These are phyloP conservation scores for Kwoniella europaea DNA, from an alignment of 768 basidiomycete genomes.

Conservation along the genomic window DNA sequence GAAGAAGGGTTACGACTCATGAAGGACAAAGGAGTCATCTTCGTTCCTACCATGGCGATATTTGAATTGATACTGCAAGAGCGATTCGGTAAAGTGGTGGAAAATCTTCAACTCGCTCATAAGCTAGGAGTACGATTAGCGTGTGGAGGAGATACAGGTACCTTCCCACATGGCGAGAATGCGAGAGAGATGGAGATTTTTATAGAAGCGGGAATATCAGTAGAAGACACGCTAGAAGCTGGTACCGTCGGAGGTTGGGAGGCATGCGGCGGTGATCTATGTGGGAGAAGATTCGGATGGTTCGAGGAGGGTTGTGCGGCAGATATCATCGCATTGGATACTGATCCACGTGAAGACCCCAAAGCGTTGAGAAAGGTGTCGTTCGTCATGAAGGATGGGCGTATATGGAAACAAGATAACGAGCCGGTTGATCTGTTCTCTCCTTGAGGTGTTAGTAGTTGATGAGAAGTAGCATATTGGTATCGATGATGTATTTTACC, in stretches of 20 bases:
- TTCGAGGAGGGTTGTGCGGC: constrained; percentile 34
- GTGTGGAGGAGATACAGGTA: constrained; percentile 35
- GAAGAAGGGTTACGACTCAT: constrained; percentile 21
- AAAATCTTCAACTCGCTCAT: constrained; percentile 23
- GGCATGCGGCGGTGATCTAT: constrained; percentile 33
- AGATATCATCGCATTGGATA: constrained; percentile 30
- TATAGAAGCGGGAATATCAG: constrained; percentile 29
- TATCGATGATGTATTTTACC: too few relatives aligned
- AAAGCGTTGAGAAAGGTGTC: constrained; percentile 21
- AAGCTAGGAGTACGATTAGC: constrained; percentile 31
- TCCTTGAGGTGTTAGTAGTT: background rate
- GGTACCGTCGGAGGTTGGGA: constrained; percentile 35
- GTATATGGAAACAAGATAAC: constrained; percentile 26
- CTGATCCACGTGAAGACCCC: constrained; percentile 27
- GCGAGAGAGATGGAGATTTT: constrained; percentile 32
- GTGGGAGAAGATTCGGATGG: constrained; percentile 32
- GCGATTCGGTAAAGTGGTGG: constrained; percentile 4
- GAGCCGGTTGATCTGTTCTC: constrained; percentile 10
- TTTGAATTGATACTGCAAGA: constrained; percentile 15
- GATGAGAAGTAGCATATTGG: too few relatives aligned
- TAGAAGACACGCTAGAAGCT: constrained; percentile 25
- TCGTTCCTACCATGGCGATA: constrained; percentile 31
- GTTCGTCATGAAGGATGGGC: constrained; percentile 38
- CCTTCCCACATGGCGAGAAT: constrained; percentile 32
- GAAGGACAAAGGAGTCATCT: constrained; percentile 34